A percentile compares a stretch with the other conserved stretches of the same genome.
These are phyloP conservation scores for Actinomortierella wolfii DNA, from an alignment of 371 early-diverging fungal species.

Conservation along the genomic window DNA sequence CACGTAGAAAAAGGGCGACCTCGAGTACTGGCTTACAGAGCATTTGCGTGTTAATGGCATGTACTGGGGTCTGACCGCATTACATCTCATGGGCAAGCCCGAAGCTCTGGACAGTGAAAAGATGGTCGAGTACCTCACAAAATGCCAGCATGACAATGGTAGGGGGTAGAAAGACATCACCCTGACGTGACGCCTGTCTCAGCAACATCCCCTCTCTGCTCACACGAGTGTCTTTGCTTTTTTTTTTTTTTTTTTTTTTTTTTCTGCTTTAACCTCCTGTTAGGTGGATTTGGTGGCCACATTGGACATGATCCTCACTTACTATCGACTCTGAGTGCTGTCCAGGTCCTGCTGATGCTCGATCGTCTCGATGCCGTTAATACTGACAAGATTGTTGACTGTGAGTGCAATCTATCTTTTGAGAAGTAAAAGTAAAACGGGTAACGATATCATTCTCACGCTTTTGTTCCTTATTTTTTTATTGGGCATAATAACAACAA, in stretches of 20 bases:
- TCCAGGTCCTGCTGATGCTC: slow-evolving; percentile 89
- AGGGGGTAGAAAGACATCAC: too few relatives aligned
- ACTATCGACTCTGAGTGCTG: slow-evolving; percentile 90
- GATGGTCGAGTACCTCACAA: slow-evolving; percentile 77
- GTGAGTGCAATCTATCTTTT: slow-evolving; percentile 49
- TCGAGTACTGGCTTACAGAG: slow-evolving; percentile 94
- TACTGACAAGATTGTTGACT: slow-evolving; percentile 66
- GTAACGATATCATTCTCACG: neutral
- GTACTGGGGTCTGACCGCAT: slow-evolving; percentile 94
- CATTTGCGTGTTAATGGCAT: slow-evolving; percentile 91
- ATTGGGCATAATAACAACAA: neutral
- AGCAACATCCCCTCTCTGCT: too few relatives aligned
- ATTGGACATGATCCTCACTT: slow-evolving; percentile 91
- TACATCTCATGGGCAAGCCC: slow-evolving; percentile 72
- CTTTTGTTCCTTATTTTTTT: neutral
- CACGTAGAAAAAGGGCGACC: slow-evolving; percentile 71
- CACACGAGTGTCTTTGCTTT: too few relatives aligned
- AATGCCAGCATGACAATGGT: slow-evolving; percentile 82
- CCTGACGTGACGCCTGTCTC: too few relatives aligned
- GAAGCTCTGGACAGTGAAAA: slow-evolving; percentile 74
- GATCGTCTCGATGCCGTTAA: slow-evolving; percentile 82
- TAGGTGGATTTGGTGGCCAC: slow-evolving; percentile 95
- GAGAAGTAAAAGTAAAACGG: neutral
- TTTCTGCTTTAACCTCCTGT: slow-evolving; percentile 1
- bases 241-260: neutral